Percentiles rank a stretch among this genome's conserved stretches.
These are phyloP conservation scores for Phytomonas serpens DNA, from an alignment of 208 protist species.

Conservation along the genomic window DNA sequence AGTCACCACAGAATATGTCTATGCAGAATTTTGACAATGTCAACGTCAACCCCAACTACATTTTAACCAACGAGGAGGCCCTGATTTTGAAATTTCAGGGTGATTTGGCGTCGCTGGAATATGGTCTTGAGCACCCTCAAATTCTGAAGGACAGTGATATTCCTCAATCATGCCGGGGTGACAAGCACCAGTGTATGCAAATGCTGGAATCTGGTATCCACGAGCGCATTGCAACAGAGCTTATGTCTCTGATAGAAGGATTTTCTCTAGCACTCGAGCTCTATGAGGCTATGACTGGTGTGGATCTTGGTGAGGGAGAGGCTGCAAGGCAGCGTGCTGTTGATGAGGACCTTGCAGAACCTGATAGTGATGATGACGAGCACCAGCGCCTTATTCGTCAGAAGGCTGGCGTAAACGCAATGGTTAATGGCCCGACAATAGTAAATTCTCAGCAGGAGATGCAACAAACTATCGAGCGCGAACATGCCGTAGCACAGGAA, in stretches of 20 bases:
- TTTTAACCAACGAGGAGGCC: slow-evolving; percentile 57
- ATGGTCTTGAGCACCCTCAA: slow-evolving; percentile 75
- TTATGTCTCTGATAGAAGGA: slow-evolving; percentile 81
- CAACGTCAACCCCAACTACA: slow-evolving; percentile 41
- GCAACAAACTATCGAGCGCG: slow-evolving; percentile 58
- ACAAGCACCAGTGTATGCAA: slow-evolving; percentile 77
- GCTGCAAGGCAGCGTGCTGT: slow-evolving; percentile 49
- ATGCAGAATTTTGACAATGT: slow-evolving; percentile 30
- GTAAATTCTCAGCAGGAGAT: slow-evolving; percentile 71
- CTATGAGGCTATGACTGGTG: slow-evolving; percentile 83
- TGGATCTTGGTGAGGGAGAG: slow-evolving; percentile 73
- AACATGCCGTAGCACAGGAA: slow-evolving; percentile 46
- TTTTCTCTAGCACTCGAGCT: slow-evolving; percentile 70
- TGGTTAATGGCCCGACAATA: slow-evolving; percentile 38
- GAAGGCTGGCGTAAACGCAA: slow-evolving; percentile 14
- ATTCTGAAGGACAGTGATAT: slow-evolving; percentile 78
- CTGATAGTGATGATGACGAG: slow-evolving; percentile 80
- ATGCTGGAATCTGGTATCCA: slow-evolving; percentile 69
- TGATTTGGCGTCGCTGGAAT: slow-evolving; percentile 83
- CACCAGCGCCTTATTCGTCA: slow-evolving; percentile 40
- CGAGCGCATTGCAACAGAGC: slow-evolving; percentile 54
- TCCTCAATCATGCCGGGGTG: slow-evolving; percentile 64
- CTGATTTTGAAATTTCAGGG: slow-evolving; percentile 75
- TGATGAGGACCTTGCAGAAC: slow-evolving; percentile 28
- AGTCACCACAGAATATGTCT: slow-evolving; percentile 11